A percentile compares a stretch with the other conserved stretches of the same genome.
phyloP scores from a whole-genome alignment of 257 asterid species.

The Rhazya stricta region DNA sequence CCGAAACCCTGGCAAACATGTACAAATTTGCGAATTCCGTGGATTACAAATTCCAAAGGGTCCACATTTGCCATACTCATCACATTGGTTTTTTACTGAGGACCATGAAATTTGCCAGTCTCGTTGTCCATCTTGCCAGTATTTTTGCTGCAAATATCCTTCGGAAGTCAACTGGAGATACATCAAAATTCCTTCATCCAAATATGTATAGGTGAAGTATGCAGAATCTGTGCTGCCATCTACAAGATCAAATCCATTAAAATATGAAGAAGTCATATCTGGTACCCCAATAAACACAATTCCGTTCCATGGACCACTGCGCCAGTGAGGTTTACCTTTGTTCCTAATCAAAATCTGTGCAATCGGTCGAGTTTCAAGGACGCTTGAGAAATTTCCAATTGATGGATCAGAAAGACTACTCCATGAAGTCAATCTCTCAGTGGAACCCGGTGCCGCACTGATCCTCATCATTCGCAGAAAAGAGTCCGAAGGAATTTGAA shows the following conservation, averaged over 20 bases:
- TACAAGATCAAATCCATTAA: slow-evolving; percentile 4
- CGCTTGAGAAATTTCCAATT: slow-evolving; percentile 32
- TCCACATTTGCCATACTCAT: slow-evolving; percentile 37
- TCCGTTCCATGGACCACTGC: slow-evolving; percentile 40
- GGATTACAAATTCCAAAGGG: slow-evolving; percentile 44
- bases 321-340: slow-evolving; percentile 30
- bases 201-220: slow-evolving; percentile 6
- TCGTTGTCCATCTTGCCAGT: background rate
- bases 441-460: slow-evolving; percentile 19
- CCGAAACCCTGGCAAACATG: slow-evolving; percentile 46
- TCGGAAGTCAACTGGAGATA: slow-evolving; percentile 16
- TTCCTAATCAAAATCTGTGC: slow-evolving; percentile 40
- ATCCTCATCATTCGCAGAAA: slow-evolving; percentile 33
- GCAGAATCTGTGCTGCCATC: background rate
- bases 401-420: slow-evolving; percentile 35
- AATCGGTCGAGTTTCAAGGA: slow-evolving; percentile 14
- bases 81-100: slow-evolving; percentile 1
- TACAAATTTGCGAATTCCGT: slow-evolving; percentile 33
- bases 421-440: slow-evolving; percentile 39
- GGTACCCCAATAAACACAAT: slow-evolving; percentile 16
- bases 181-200: background rate
- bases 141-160: slow-evolving; percentile 6
- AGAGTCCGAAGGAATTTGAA: slow-evolving; percentile 29
- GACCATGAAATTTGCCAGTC: slow-evolving; percentile 16
- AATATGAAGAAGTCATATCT: slow-evolving; percentile 3